Evolutionary conservation across 2,329 filamentous ascomycete species (phyloP).

Genomic region (Dothideomycetes sp.): DNA sequence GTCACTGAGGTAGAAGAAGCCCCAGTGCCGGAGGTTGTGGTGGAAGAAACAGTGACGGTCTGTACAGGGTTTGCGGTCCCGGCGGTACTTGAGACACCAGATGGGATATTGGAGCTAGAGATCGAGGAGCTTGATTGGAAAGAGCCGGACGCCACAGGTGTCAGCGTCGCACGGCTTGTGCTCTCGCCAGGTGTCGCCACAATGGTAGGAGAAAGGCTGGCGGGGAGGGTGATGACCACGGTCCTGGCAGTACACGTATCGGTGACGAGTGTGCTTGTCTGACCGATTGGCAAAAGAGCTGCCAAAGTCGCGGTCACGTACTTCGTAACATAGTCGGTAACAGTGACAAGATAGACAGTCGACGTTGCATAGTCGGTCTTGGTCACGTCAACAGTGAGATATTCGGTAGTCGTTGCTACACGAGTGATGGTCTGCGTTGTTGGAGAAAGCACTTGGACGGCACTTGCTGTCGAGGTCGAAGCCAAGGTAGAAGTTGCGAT

Average conservation of each 20-base stretch:
- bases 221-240: constrained; percentile 4
- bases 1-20: neutral
- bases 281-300: constrained; percentile 2
- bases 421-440: neutral
- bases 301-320: constrained; percentile 9
- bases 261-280: neutral
- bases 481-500: neutral
- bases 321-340: constrained; percentile 7
- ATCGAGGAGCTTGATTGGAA: no score
- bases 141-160: no score
- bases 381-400: neutral
- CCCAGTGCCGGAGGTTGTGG: neutral
- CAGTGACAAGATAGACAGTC: constrained; percentile 7
- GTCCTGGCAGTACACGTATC: constrained; percentile 5
- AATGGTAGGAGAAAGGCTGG: constrained; percentile 5
- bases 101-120: no score
- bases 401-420: neutral
- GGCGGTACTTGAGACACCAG: no score
- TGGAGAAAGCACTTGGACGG: neutral
- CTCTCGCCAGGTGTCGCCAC: neutral
- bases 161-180: no score
- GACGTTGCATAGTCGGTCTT: neutral
- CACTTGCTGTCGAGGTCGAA: neutral
- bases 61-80: no score
- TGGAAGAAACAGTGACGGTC: neutral